phyloP scores from a whole-genome alignment of 768 basidiomycete genomes.

The Russula lepida region DNA sequence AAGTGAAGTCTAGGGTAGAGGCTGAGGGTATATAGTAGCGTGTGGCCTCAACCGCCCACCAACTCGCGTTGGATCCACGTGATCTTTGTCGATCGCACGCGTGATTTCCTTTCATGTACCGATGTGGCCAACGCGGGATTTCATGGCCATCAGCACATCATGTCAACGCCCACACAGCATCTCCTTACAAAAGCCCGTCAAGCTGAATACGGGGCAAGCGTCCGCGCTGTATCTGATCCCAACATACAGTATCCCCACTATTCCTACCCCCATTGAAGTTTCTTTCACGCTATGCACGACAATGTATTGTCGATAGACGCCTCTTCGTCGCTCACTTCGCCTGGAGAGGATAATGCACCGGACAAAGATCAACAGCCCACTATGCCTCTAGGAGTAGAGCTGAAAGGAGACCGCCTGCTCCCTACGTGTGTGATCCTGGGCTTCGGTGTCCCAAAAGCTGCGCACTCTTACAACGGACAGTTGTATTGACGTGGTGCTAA shows the following conservation, averaged over 20 bases:
- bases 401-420: background rate
- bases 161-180: background rate
- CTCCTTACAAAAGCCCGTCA: background rate
- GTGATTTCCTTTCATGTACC: too few species aligned
- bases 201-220: background rate
- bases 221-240: background rate
- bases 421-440: background rate
- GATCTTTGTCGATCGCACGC: background rate
- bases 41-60: background rate
- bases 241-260: too few species aligned
- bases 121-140: too few species aligned
- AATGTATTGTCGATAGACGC: background rate
- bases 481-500: background rate
- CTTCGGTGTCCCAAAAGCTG: background rate
- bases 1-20: background rate
- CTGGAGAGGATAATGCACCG: background rate
- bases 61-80: slow-evolving; percentile 6
- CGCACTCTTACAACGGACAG: background rate
- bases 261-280: background rate
- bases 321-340: background rate
- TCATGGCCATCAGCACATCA: too few species aligned
- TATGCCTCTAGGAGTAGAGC: background rate
- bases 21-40: background rate
- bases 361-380: background rate
- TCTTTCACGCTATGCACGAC: background rate